phyloP scores from a whole-genome alignment of 306 rosid genomes.

The Prunus mume region DNA sequence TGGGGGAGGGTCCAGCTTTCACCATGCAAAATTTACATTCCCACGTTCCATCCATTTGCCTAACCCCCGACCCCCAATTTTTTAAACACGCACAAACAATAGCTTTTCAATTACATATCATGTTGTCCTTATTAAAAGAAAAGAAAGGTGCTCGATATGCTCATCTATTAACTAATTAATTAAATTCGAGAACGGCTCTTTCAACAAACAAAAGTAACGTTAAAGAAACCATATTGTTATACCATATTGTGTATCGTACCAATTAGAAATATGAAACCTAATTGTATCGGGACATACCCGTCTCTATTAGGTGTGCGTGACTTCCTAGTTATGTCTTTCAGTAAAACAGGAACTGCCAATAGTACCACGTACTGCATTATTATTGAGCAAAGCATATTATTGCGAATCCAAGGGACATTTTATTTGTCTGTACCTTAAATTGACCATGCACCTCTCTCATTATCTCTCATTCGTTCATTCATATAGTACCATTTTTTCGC shows the following conservation, averaged over 20 bases:
- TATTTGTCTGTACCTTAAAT: neutral
- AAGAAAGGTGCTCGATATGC: too few species aligned
- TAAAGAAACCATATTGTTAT: too few species aligned
- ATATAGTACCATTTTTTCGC: neutral
- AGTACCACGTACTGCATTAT: neutral
- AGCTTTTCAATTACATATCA: neutral
- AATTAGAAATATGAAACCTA: too few species aligned
- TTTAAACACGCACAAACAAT: neutral
- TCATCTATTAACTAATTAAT: too few species aligned
- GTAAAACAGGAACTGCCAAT: neutral
- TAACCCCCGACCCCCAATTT: neutral
- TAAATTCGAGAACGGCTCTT: too few species aligned
- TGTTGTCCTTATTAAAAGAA: neutral
- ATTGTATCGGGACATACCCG: too few species aligned
- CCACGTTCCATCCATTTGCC: constrained; percentile 6
- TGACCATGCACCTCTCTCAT: neutral
- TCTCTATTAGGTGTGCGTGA: too few species aligned
- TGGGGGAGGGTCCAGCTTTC: constrained; percentile 4
- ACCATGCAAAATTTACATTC: constrained; percentile 18
- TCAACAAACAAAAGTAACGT: too few species aligned
- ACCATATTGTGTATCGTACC: too few species aligned
- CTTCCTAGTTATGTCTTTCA: neutral
- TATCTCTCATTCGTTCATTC: neutral
- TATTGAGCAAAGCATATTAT: neutral
- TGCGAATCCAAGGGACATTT: constrained; percentile 10